Conservation (phyloP, 108 stramenopile species). For the Skeletonema marinoi region DNA sequence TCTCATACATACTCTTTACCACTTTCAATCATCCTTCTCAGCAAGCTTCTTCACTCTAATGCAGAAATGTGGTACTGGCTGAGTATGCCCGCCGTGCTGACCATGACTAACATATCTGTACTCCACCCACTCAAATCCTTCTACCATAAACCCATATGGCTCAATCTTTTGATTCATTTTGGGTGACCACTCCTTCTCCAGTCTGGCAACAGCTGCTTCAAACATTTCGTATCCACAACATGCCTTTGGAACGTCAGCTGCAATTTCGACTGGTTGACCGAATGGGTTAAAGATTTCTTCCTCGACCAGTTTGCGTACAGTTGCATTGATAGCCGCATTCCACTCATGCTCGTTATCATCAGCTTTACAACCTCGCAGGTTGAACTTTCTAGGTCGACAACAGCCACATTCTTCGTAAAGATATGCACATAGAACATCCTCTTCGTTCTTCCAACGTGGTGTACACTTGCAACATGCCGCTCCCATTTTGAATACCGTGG, state of each 20-base stretch:
- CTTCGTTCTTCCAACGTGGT: slow-evolving; percentile 3
- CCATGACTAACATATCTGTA: neutral
- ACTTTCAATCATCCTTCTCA: neutral
- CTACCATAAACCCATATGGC: neutral
- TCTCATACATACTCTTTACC: too few species aligned
- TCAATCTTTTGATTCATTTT: slow-evolving; percentile 11
- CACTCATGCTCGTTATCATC: neutral
- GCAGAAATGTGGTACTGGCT: slow-evolving; percentile 4
- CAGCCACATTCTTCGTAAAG: neutral
- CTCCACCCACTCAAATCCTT: neutral
- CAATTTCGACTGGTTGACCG: slow-evolving; percentile 10
- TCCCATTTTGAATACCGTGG: neutral
- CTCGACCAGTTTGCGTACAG: slow-evolving; percentile 4
- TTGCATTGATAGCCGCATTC: neutral
- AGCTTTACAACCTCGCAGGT: neutral
- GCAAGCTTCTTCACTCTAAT: slow-evolving; percentile 7
- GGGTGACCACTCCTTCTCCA: slow-evolving; percentile 2
- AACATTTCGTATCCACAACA: slow-evolving; percentile 9
- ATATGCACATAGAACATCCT: neutral
- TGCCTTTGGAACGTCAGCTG: neutral
- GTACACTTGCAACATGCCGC: neutral
- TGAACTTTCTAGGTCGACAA: slow-evolving; percentile 1
- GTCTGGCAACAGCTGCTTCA: slow-evolving; percentile 4
- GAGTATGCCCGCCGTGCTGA: neutral
- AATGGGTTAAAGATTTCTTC: neutral